phyloP scores from a whole-genome alignment of 1,284 basidiomycete species.

The Testicularia cyperi region DNA sequence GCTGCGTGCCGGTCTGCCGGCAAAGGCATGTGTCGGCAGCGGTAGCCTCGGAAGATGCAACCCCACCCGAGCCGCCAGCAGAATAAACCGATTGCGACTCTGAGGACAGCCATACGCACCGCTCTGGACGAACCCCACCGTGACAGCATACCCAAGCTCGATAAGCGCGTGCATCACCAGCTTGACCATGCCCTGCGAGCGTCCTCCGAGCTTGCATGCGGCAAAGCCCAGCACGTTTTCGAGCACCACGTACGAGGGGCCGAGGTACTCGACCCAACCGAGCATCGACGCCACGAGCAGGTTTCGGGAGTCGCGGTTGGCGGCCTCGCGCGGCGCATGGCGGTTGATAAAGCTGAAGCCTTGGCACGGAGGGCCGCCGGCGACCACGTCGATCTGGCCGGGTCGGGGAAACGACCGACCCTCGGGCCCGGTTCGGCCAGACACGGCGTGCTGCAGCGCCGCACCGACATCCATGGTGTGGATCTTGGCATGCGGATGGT shows the following conservation, averaged over 20 bases:
- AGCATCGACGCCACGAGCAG: slow-evolving; percentile 18
- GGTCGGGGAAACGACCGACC: slow-evolving; percentile 2
- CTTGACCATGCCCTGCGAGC: slow-evolving; percentile 14
- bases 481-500: slow-evolving; percentile 9
- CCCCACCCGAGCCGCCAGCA: slow-evolving; percentile 7
- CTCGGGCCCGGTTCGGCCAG: not conserved
- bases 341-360: slow-evolving; percentile 21
- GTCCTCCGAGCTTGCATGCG: slow-evolving; percentile 7
- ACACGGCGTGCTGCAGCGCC: slow-evolving; percentile 5
- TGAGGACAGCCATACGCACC: slow-evolving; percentile 23
- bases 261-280: slow-evolving; percentile 21
- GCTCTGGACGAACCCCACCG: slow-evolving; percentile 14
- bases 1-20: not conserved
- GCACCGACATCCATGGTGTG: slow-evolving; percentile 14
- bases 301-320: slow-evolving; percentile 16
- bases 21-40: slow-evolving; percentile 12
- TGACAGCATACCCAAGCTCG: slow-evolving; percentile 12
- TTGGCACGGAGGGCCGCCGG: slow-evolving; percentile 29
- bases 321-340: slow-evolving; percentile 2
- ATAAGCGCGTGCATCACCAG: slow-evolving; percentile 8
- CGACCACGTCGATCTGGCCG: slow-evolving; percentile 20
- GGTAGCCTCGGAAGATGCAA: slow-evolving; percentile 14
- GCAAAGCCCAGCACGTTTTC: slow-evolving; percentile 32
- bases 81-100: slow-evolving; percentile 10
- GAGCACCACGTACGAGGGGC: slow-evolving; percentile 14